Evolutionary conservation across 2,329 filamentous ascomycete genomes (phyloP).

Genomic region (Talaromyces sp.): DNA sequence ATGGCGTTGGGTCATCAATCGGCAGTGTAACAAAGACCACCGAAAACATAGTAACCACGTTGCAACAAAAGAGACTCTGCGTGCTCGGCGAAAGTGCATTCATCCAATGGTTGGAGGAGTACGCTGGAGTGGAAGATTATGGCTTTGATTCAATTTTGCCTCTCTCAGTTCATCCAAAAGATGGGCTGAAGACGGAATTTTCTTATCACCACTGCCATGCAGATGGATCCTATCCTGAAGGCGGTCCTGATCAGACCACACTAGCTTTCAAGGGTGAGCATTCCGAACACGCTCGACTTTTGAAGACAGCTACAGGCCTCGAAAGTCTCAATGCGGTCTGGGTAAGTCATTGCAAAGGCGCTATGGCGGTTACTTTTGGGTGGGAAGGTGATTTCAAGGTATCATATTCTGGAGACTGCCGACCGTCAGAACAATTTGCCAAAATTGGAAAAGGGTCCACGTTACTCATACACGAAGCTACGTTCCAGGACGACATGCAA

Average conservation of each 20-base stretch:
- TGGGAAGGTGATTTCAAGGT: conserved; percentile 78
- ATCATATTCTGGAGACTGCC: conserved; percentile 90
- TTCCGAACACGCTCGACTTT: conserved; percentile 31
- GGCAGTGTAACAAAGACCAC: conserved; percentile 16
- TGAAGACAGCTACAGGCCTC: conserved; percentile 56
- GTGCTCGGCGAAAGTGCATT: conserved; percentile 68
- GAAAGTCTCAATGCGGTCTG: conserved; percentile 58
- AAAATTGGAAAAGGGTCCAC: conserved; percentile 68
- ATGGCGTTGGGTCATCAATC: conserved; percentile 35
- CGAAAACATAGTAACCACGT: conserved; percentile 27
- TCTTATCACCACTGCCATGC: conserved; percentile 24
- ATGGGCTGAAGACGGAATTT: conserved; percentile 20
- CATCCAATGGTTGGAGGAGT: conserved; percentile 72
- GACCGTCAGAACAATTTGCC: conserved; percentile 68
- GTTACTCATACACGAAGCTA: conserved; percentile 89
- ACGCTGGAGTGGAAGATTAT: conserved; percentile 70
- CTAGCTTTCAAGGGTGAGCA: conserved; percentile 23
- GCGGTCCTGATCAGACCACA: conserved; percentile 15
- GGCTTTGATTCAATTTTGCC: conserved; percentile 58
- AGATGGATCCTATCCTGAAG: conserved; percentile 21
- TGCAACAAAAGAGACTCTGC: conserved; percentile 47
- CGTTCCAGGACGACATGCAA: conserved; percentile 80
- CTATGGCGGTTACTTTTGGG: conserved; percentile 71
- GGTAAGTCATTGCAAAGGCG: conserved; percentile 74
- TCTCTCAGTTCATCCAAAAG: conserved; percentile 34